phyloP scores from a whole-genome alignment of 176 grass and related monocot species.

The Eragrostis nindensis region DNA sequence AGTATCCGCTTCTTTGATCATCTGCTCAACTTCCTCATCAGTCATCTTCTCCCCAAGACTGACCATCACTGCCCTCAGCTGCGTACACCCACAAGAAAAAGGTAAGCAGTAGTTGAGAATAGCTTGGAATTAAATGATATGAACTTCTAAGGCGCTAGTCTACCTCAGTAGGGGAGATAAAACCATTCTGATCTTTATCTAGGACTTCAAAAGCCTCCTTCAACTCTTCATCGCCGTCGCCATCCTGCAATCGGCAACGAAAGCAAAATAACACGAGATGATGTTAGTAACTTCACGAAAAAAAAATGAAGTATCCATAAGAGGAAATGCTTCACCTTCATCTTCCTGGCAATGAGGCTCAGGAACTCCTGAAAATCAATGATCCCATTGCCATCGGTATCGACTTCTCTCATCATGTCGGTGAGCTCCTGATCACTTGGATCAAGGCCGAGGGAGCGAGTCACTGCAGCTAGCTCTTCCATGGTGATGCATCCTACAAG shows the following conservation, averaged over 20 bases:
- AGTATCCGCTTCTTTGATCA: constrained; percentile 70
- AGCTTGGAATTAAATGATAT: background rate
- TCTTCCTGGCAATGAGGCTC: constrained; percentile 65
- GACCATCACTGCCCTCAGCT: constrained; percentile 74
- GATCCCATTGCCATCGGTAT: constrained; percentile 71
- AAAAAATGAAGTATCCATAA: background rate
- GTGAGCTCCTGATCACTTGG: constrained; percentile 64
- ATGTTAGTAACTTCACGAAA: background rate
- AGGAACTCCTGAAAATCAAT: constrained; percentile 84
- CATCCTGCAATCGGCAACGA: constrained; percentile 42
- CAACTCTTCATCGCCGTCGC: constrained; percentile 66
- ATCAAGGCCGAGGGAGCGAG: constrained; percentile 59
- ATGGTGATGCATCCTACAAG: constrained; percentile 70
- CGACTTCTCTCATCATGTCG: constrained; percentile 82
- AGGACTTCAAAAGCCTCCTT: constrained; percentile 85
- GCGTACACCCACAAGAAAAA: constrained; percentile 10
- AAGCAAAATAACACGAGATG: background rate
- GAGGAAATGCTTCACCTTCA: constrained; percentile 40
- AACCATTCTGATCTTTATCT: constrained; percentile 79
- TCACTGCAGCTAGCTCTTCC: constrained; percentile 67
- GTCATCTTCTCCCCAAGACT: constrained; percentile 78
- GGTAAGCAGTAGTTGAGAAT: background rate
- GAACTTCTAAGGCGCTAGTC: background rate
- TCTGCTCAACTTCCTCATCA: constrained; percentile 65
- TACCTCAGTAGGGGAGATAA: constrained; percentile 80